Evolutionary conservation across 1,284 basidiomycete genomes (phyloP), one percentile per base, ranked within the genome.

Genomic region (Pterulicium gracile): DNA sequence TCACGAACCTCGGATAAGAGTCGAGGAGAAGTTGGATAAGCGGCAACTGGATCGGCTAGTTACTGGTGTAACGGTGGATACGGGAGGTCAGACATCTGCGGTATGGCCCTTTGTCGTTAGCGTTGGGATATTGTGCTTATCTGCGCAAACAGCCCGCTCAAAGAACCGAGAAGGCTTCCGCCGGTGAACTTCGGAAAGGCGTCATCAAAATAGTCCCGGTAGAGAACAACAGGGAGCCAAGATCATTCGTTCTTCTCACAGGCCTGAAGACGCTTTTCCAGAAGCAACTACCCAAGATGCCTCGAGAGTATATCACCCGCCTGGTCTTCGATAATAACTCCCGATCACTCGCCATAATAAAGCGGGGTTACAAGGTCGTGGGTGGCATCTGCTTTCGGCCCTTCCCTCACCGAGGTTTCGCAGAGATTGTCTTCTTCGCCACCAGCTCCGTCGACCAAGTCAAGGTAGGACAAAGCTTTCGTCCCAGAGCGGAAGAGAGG

Each of bases 341-440:
- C 42, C 87, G 87, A 59, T 81, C 81, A 39, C 75, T 99, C 50
- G 95, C 93, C 2, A 98, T 99, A 60, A 86, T 98, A 60, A 98
- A 98, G 64, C 75, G 86, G 21, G 96, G 96, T 0, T 83, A 85
- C 62, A 93, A 95, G 58, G 95, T 98, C 34, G 95, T 98, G 1
- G 96, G 95, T 17, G 96, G 96, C 1, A 98, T 99, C 54, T 97
- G 93, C 56, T 99, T 91, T 63, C 77, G 96, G 23, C 95, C 96
- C 2, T 98, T 99, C 61, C 85, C 92, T 43, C 90, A 91, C 56
- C 79, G 94, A 50, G 84, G 86, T 12, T 99, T 99, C 61, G 93
- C 94, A 20, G 96, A 98, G 63, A 98, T 99, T 55, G 95, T 98
- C 2, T 99, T 99, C 65, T 98, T 98, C 62, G 96, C 96, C 0